A percentile compares a stretch with the other conserved stretches of the same genome.
Evolutionary conservation across 2,329 filamentous ascomycete genomes (phyloP).

Genomic region (Calonectria ilicicola): DNA sequence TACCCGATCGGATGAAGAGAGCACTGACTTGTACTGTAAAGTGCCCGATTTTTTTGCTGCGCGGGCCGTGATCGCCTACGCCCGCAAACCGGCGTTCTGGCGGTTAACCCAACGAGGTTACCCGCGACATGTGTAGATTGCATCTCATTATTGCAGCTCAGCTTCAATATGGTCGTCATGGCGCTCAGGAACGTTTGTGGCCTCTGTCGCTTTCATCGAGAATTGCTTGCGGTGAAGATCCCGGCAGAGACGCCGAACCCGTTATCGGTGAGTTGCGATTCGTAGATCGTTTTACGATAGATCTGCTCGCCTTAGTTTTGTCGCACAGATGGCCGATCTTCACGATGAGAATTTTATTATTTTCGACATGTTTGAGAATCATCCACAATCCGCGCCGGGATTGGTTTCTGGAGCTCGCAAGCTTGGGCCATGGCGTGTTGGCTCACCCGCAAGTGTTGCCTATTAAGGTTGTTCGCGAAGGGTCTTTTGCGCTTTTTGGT

Average conservation of each 20-base stretch:
- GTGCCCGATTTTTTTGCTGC: not conserved
- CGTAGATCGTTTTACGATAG: not conserved
- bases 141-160: no score
- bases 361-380: not conserved
- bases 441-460: not conserved
- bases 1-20: not conserved
- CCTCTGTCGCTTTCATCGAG: no score
- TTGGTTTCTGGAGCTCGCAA: not conserved
- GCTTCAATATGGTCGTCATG: no score
- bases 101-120: not conserved
- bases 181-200: no score
- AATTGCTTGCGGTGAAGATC: no score
- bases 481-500: not conserved
- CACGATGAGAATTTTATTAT: not conserved
- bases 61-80: not conserved
- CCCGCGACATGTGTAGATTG: no score
- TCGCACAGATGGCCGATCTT: not conserved
- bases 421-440: not conserved
- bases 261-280: not conserved
- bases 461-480: not conserved
- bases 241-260: not conserved
- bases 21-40: not conserved
- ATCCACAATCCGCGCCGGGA: not conserved
- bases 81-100: not conserved
- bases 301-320: not conserved